Evolutionary conservation across 106 monocot species (phyloP), one percentile per base, ranked within the genome.

Genomic region (Acanthochlamys bracteata): DNA sequence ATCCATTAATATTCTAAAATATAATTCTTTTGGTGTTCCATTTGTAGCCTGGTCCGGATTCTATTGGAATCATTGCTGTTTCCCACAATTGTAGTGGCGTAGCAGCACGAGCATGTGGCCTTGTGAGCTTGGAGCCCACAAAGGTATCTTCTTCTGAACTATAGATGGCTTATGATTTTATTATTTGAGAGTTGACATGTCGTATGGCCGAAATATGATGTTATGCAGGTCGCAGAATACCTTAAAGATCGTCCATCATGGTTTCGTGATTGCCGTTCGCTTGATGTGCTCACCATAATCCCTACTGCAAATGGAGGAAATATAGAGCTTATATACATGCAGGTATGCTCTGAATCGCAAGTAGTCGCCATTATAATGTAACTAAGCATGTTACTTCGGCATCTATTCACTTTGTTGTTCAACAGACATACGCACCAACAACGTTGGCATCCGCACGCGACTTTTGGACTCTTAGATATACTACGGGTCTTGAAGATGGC

Each of bases 31-130:
- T 61, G 2, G 46, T 15, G 42, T 17, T 33, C 17, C 49, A 45
- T 24, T 59, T 66, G 60, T 61, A 96, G 96, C 96, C 96, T 96
- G 96, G 96, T 96, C 96, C 96, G 91, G 96, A 96, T 91, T 96
- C 96, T 73, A 80, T 91, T 78, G 96, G 91, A 85, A 91, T 96
- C 91, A 69, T 96, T 68, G 87, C 95, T 85, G 88, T 96, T 85
- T 96, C 91, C 59, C 88, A 85, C 88, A 91, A 83, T 76, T 85
- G 91, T 66, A 75, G 82, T 88, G 96, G 96, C 60, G 80, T 91
- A 77, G 96, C 96, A 85, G 96, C 96, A 41, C 80, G 96, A 75
- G 96, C 91, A 17, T 96, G 91, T 43, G 91, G 96, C 55, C 91
- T 96, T 75, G 96, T 96, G 86, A 88, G 91, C 79, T 73, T 96